Evolutionary conservation across 2,329 filamentous ascomycete genomes (phyloP).

Genomic region (Pseudogymnoascus sp.): DNA sequence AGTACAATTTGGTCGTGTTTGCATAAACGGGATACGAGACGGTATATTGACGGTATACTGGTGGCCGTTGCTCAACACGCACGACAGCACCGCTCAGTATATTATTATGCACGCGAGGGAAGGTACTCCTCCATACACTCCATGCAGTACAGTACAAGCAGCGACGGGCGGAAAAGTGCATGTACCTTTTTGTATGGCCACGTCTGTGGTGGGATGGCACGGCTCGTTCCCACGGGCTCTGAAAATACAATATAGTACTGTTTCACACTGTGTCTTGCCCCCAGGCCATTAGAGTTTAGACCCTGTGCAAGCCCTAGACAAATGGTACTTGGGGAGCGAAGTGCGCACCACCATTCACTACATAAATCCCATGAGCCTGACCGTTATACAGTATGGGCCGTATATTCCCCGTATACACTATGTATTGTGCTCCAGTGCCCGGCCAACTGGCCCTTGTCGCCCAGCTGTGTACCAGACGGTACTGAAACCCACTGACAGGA

Average conservation of each 20-base stretch:
- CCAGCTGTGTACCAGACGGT: background rate
- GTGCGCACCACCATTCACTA: background rate
- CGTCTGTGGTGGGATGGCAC: background rate
- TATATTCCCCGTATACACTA: background rate
- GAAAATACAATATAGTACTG: background rate
- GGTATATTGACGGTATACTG: background rate
- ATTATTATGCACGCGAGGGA: slow-evolving; percentile 1
- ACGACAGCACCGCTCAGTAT: background rate
- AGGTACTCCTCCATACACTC: background rate
- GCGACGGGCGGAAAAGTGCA: background rate
- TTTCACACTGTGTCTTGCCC: background rate
- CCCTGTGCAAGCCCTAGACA: slow-evolving; percentile 3
- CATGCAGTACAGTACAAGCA: background rate
- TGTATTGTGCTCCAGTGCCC: background rate
- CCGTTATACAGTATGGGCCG: background rate
- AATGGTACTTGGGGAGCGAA: background rate
- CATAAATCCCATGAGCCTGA: slow-evolving; percentile 2
- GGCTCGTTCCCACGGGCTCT: background rate
- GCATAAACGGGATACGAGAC: slow-evolving; percentile 6
- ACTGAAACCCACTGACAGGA: slow-evolving; percentile 8
- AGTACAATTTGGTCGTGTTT: background rate
- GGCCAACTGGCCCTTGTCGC: background rate
- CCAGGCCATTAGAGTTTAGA: background rate
- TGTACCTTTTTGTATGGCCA: background rate
- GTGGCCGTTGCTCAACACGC: background rate